Evolutionary conservation across 495 filamentous ascomycete species (phyloP), one percentile per base, ranked within the genome.

Genomic region (Aeminium ludgeri): DNA sequence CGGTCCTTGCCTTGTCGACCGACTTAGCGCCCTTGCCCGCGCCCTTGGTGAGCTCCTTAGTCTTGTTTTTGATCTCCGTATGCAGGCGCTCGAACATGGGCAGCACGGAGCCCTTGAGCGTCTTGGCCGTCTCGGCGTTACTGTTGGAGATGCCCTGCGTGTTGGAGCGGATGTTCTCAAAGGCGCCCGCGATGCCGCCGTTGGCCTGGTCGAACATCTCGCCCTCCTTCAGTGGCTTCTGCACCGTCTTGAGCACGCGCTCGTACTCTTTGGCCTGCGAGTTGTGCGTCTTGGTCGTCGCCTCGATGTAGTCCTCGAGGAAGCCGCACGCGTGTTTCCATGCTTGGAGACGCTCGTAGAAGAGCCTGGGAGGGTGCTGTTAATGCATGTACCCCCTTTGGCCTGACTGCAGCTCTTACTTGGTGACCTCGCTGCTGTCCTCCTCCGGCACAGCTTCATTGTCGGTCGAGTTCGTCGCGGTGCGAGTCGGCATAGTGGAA

Each of bases 321-420:
- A 94, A 86, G 39, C 65, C 80, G 40, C 84, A 80, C 46, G 84
- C 82, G 57, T 97, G 91, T 55, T 95, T 97, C 81, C 83, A 97
- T 27, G 91, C 91, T 48, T 76, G 75, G 40, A 96, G 68, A 41
- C 89, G 76, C 61, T 96, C 79, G 15, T 78, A 63, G 38, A 97
- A 74, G 18, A 95, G 67, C 40, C n/a, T n/a, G n/a, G n/a, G n/a
- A n/a, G n/a, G n/a, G n/a, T n/a, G n/a, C n/a, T n/a, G n/a, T n/a
- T n/a, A n/a, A n/a, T n/a, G n/a, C n/a, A n/a, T n/a, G n/a, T n/a
- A n/a, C n/a, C n/a, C n/a, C n/a, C n/a, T n/a, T n/a, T n/a, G n/a
- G n/a, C n/a, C n/a, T n/a, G n/a, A n/a, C n/a, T n/a, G n/a, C n/a
- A n/a, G n/a, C n/a, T n/a, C n/a, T n/a, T n/a, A n/a, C n/a, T 70